phyloP scores from a whole-genome alignment of 805 yeast species.

The Yamadazyma sp. region DNA sequence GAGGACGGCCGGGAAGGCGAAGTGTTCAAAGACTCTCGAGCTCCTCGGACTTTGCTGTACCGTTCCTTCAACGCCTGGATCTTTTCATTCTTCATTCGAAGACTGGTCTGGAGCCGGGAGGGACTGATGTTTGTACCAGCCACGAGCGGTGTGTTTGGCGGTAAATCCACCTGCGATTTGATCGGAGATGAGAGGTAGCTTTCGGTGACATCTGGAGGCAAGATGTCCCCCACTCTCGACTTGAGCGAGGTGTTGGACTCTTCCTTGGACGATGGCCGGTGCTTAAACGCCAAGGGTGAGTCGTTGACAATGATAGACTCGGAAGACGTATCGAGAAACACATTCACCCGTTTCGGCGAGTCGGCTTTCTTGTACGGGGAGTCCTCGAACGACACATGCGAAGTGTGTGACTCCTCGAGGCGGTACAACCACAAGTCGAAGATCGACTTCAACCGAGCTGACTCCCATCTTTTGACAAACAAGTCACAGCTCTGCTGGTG shows the following conservation, averaged over 20 bases:
- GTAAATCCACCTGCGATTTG: conserved; percentile 21
- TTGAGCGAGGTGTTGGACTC: background rate
- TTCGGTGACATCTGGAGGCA: conserved; percentile 8
- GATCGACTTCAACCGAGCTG: conserved; percentile 25
- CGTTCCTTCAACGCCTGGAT: conserved; percentile 35
- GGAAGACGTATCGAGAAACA: conserved; percentile 16
- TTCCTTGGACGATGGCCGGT: conserved; percentile 8
- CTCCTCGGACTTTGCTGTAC: conserved; percentile 26
- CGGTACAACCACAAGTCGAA: conserved; percentile 41
- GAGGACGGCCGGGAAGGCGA: conserved; percentile 5
- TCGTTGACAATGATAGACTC: conserved; percentile 24
- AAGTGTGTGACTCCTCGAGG: conserved; percentile 3
- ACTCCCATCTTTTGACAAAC: conserved; percentile 34
- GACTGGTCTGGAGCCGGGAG: conserved; percentile 37
- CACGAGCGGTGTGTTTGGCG: conserved; percentile 22
- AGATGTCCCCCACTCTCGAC: background rate
- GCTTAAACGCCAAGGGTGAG: conserved; percentile 33
- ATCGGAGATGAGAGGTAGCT: conserved; percentile 38
- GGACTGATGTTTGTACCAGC: conserved; percentile 30
- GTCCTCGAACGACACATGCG: conserved; percentile 6
- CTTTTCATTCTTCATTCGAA: conserved; percentile 31
- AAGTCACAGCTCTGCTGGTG: conserved; percentile 36
- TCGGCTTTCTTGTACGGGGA: conserved; percentile 1
- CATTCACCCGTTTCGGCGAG: conserved; percentile 8
- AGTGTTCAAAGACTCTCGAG: conserved; percentile 11